These are phyloP conservation scores for Kalmanozyma brasiliensis DNA, from an alignment of 1,284 basidiomycete genomes.

Conservation along the genomic window DNA sequence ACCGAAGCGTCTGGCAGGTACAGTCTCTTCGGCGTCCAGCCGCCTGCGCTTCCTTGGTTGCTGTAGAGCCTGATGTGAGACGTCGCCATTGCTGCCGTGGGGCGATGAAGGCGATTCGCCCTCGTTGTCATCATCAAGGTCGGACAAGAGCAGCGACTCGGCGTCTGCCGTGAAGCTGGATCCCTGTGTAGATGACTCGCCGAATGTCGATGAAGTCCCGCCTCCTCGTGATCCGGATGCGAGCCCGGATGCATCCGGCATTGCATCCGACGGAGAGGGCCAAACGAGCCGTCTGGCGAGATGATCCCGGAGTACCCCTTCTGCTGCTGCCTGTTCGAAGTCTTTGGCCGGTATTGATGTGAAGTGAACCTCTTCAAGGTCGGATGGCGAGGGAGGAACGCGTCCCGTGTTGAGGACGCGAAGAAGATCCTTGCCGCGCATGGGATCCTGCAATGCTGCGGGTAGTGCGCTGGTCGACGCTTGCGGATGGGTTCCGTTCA, in stretches of 20 bases:
- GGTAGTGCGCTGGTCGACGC: conserved; percentile 7
- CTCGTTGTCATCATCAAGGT: conserved; percentile 19
- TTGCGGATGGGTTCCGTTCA: conserved; percentile 14
- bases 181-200: conserved; percentile 17
- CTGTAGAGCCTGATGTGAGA: too few relatives aligned
- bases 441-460: conserved; percentile 31
- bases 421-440: conserved; percentile 43
- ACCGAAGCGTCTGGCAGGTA: conserved; percentile 22
- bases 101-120: conserved; percentile 6
- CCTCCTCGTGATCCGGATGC: background rate
- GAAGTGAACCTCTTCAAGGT: conserved; percentile 29
- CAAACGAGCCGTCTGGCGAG: conserved; percentile 28
- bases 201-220: background rate
- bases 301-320: conserved; percentile 25
- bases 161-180: conserved; percentile 22
- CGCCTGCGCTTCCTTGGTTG: conserved; percentile 17
- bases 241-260: background rate
- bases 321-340: conserved; percentile 28
- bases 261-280: conserved; percentile 12
- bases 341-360: conserved; percentile 11
- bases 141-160: conserved; percentile 23
- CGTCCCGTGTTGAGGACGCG: conserved; percentile 32
- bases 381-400: conserved; percentile 13
- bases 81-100: conserved; percentile 1
- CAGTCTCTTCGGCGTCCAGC: background rate